Evolutionary conservation across 228 moss, liverwort and hornwort genomes (phyloP), one percentile per base, ranked within the genome.

Genomic region (Sphagnum magellanicum): DNA sequence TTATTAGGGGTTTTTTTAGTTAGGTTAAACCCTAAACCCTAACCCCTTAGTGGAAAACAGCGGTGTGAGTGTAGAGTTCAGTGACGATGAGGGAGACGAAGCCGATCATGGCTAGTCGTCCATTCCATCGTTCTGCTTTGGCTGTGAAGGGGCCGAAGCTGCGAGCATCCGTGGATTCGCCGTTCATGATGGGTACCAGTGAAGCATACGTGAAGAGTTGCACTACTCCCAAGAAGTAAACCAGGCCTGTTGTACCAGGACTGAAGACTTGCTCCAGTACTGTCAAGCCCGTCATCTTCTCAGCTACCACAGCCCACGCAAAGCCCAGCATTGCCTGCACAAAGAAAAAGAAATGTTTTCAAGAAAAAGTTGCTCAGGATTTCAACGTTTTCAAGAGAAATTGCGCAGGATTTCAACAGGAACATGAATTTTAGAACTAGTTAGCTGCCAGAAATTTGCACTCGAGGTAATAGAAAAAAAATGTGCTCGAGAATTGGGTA

Each of bases 91-190:
- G 65, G 4, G 60, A 50, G 14, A 70, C 10, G 9, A 74, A 78
- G 8, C 78, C 78, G 52, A 78, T 46, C 78, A 74, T 78, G 50
- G 78, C 74, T 5, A 74, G 52, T 0, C 78, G 74, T 4, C 78
- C 78, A 15, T 78, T 78, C 78, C 74, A 78, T 13, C 78, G 48
- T 66, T 78, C 78, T 0, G 74, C 74, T 0, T 51, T 66, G 49
- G 74, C 74, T 17, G 69, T 74, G 70, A 78, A 76, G 6, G 74
- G 74, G 10, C 74, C 70, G 5, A 68, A 73, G 53, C 66, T 74
- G 0, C 78, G 69, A 17, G 66, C 63, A 5, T 74, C 78, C 6
- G 70, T 69, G 5, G 78, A 78, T 55, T 78, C 74, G 9, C 78
- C 74, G 16, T 70, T 65, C 70, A 70, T 0, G 50, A 78, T 78